phyloP scores from a whole-genome alignment of 1,284 basidiomycete genomes.

The Flammula alnicola region DNA sequence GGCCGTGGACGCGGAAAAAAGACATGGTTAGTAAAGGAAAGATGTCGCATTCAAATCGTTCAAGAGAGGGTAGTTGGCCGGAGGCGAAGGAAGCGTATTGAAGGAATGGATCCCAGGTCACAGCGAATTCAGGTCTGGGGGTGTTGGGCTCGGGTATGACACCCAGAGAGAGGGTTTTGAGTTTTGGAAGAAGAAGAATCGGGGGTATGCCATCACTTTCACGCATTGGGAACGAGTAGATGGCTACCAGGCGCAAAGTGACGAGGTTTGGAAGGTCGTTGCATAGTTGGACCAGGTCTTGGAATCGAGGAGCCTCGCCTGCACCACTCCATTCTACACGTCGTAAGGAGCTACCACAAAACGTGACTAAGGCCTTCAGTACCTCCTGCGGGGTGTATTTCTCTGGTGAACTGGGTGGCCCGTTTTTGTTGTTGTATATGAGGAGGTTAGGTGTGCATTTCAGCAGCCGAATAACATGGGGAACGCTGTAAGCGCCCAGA shows the following conservation, averaged over 20 bases:
- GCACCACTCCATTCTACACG: conserved; percentile 38
- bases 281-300: conserved; percentile 35
- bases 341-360: conserved; percentile 29
- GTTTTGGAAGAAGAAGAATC: conserved; percentile 37
- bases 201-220: conserved; percentile 21
- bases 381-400: conserved; percentile 29
- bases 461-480: conserved; percentile 39
- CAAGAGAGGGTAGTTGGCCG: conserved; percentile 41
- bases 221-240: conserved; percentile 34
- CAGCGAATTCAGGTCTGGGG: conserved; percentile 33
- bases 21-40: conserved; percentile 36
- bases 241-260: conserved; percentile 43
- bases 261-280: conserved; percentile 39
- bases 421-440: conserved; percentile 37
- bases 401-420: conserved; percentile 22
- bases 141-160: conserved; percentile 28
- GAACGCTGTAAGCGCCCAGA: conserved; percentile 31
- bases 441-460: conserved; percentile 38
- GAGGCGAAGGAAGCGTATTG: conserved; percentile 36
- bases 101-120: conserved; percentile 44
- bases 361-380: conserved; percentile 26
- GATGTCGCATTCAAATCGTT: conserved; percentile 45
- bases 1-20: conserved; percentile 44
- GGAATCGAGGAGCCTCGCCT: conserved; percentile 34
- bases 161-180: conserved; percentile 45